Conservation (phyloP, 306 rosid species). For the Fragaria ananassa region DNA sequence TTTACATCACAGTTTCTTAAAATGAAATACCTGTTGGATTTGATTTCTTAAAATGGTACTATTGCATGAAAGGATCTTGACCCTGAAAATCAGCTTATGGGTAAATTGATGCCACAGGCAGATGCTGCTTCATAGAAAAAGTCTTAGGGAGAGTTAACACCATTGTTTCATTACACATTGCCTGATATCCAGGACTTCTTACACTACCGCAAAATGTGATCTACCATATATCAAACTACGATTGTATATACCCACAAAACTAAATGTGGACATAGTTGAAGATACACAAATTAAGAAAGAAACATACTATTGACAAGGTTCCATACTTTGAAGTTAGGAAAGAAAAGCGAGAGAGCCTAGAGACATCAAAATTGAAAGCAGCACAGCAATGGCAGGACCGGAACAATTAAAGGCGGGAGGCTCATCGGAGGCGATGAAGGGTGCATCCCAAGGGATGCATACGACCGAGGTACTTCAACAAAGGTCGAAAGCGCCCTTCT, state of each 20-base stretch:
- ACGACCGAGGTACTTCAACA: slow-evolving; percentile 52
- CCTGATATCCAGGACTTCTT: not conserved
- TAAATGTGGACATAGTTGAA: not conserved
- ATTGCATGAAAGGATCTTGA: not conserved
- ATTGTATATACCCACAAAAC: not conserved
- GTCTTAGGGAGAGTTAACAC: not conserved
- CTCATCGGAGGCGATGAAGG: slow-evolving; percentile 26
- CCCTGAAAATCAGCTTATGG: slow-evolving; percentile 13
- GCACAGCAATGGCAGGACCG: slow-evolving; percentile 27
- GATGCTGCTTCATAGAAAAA: not conserved
- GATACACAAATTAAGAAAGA: not conserved
- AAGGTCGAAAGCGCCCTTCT: slow-evolving; percentile 32
- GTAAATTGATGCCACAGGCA: not conserved
- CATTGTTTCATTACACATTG: not conserved
- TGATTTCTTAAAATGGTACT: not conserved
- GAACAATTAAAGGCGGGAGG: slow-evolving; percentile 16
- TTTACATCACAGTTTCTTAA: not conserved
- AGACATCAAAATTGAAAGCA: not conserved
- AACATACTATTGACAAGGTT: not conserved
- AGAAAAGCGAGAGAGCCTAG: not conserved
- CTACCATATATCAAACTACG: too few relatives aligned
- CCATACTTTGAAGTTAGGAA: not conserved
- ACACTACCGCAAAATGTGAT: not conserved
- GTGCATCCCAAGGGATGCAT: slow-evolving; percentile 23
- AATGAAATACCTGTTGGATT: not conserved